Evolutionary conservation across 192 early-diverging fungal genomes (phyloP).

Genomic region (Fimicolochytrium jonesii): DNA sequence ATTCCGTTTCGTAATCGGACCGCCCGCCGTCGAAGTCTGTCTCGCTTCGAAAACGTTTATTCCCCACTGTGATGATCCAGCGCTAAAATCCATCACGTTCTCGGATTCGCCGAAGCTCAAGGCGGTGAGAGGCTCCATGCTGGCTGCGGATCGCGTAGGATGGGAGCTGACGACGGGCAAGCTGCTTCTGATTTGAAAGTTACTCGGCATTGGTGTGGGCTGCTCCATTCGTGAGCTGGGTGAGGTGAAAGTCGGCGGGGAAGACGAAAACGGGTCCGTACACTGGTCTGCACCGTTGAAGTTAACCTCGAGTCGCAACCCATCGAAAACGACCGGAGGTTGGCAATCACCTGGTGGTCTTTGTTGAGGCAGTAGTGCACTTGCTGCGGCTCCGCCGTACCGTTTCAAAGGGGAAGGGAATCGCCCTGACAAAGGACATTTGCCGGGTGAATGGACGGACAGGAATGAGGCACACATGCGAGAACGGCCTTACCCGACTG

Average conservation of each 20-base stretch:
- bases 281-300: neutral
- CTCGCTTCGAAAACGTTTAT: no score
- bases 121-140: neutral
- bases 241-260: constrained; percentile 30
- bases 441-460: neutral
- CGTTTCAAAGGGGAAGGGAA: neutral
- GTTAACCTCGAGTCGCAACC: neutral
- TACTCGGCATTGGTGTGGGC: constrained; percentile 23
- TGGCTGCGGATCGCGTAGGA: neutral
- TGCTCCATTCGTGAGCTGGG: constrained; percentile 24
- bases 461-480: neutral
- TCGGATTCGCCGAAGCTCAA: neutral
- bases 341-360: no score
- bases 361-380: no score
- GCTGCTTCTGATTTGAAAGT: neutral
- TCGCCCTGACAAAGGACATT: neutral
- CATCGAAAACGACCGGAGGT: neutral
- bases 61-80: no score
- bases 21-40: no score
- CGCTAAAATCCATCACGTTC: neutral
- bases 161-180: neutral
- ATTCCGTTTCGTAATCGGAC: no score
- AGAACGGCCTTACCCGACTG: neutral
- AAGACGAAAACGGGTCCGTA: constrained; percentile 25
- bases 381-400: no score